Percentiles rank a stretch among this genome's conserved stretches.
phyloP scores from a whole-genome alignment of 2,329 filamentous ascomycete species.

The Fusarium poae region DNA sequence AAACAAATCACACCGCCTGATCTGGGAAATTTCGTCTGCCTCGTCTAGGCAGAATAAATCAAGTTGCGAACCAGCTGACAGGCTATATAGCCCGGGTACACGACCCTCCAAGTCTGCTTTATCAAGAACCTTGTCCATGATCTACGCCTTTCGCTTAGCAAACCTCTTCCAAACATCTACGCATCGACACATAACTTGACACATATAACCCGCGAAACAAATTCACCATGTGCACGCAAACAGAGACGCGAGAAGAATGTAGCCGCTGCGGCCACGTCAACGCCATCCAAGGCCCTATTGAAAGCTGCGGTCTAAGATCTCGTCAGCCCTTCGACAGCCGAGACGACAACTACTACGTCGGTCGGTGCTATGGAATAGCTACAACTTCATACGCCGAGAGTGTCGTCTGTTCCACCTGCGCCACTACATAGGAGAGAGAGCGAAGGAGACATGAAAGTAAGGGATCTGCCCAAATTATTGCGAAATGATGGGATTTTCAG shows the following conservation, averaged over 20 bases:
- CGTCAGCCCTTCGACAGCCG: slow-evolving; percentile 21
- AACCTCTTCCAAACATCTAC: slow-evolving; percentile 3
- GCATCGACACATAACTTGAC: not conserved
- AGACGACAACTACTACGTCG: slow-evolving; percentile 16
- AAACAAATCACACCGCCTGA: slow-evolving; percentile 34
- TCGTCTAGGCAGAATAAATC: slow-evolving; percentile 35
- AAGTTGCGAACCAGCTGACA: slow-evolving; percentile 40
- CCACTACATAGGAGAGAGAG: slow-evolving; percentile 15
- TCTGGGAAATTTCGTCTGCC: slow-evolving; percentile 28
- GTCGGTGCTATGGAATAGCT: slow-evolving; percentile 32
- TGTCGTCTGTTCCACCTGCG: slow-evolving; percentile 20
- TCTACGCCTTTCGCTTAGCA: not conserved
- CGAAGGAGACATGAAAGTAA: slow-evolving; percentile 5
- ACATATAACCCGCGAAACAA: not conserved
- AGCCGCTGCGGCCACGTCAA: slow-evolving; percentile 18
- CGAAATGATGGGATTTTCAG: slow-evolving; percentile 1
- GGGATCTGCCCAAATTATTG: not conserved
- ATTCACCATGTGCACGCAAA: slow-evolving; percentile 35
- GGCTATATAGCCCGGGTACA: slow-evolving; percentile 31
- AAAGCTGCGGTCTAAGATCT: slow-evolving; percentile 28
- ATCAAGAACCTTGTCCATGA: slow-evolving; percentile 6
- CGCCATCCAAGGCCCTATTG: slow-evolving; percentile 21
- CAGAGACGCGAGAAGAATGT: slow-evolving; percentile 36
- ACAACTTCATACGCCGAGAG: slow-evolving; percentile 35
- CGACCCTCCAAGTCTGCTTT: slow-evolving; percentile 11